These are phyloP conservation scores for Epichloe glyceriae DNA, from an alignment of 2,329 filamentous ascomycete species.

Conservation along the genomic window DNA sequence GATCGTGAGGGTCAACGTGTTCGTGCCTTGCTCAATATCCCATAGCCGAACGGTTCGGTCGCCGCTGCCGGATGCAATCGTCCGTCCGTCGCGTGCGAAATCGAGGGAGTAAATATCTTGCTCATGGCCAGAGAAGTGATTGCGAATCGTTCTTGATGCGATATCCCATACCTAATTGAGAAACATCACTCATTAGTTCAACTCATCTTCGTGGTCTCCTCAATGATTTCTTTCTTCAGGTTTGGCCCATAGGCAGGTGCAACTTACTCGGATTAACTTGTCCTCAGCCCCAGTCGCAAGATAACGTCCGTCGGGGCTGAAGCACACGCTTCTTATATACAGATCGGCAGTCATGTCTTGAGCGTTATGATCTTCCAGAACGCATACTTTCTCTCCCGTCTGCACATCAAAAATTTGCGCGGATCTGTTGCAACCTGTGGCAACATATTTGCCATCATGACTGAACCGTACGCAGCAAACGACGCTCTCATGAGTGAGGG, in stretches of 20 bases:
- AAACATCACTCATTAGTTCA: constrained; percentile 7
- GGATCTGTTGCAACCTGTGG: constrained; percentile 94
- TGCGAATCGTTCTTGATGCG: constrained; percentile 65
- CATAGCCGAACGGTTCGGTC: constrained; percentile 90
- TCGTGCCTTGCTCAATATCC: constrained; percentile 79
- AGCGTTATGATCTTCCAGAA: constrained; percentile 77
- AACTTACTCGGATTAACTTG: constrained; percentile 80
- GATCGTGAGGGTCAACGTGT: constrained; percentile 76
- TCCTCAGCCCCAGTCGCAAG: constrained; percentile 95
- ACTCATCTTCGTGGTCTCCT: no score
- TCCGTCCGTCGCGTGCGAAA: constrained; percentile 83
- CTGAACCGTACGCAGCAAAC: constrained; percentile 98
- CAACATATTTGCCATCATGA: constrained; percentile 86
- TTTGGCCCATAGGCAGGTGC: not conserved
- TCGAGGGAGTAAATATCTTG: constrained; percentile 97
- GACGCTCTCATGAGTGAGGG: constrained; percentile 84
- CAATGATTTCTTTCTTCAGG: no score
- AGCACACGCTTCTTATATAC: constrained; percentile 96
- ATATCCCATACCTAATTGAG: constrained; percentile 81
- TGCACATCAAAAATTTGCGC: constrained; percentile 97
- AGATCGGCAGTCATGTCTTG: constrained; percentile 74
- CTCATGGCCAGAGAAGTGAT: constrained; percentile 92
- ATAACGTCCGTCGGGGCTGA: constrained; percentile 90
- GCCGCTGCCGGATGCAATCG: constrained; percentile 90
- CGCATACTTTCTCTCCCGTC: constrained; percentile 75